Conservation (phyloP, 2,329 filamentous ascomycete genomes). For the Phialophora expanda region DNA sequence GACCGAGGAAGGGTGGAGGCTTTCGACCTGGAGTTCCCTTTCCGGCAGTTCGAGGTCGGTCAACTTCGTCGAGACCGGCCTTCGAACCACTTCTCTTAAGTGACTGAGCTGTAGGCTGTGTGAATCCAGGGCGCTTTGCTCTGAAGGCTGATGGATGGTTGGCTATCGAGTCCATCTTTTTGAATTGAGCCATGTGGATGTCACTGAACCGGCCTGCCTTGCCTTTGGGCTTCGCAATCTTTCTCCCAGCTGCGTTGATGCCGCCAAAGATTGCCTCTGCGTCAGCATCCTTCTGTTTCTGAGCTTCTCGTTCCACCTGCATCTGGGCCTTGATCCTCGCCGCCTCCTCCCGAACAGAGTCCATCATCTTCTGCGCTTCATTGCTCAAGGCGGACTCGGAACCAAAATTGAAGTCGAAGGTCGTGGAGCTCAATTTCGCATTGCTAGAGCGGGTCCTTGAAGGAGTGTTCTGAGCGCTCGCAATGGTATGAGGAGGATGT, state of each 20-base stretch:
- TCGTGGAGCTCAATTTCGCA: conserved; percentile 45
- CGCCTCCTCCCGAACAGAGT: conserved; percentile 73
- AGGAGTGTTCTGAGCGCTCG: conserved; percentile 47
- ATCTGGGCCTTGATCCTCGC: conserved; percentile 73
- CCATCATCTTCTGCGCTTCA: conserved; percentile 63
- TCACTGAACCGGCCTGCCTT: conserved; percentile 81
- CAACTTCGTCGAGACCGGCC: conserved; percentile 67
- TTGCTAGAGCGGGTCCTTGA: conserved; percentile 39
- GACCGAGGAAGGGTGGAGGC: conserved; percentile 42
- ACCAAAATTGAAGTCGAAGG: conserved; percentile 54
- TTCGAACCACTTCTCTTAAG: conserved; percentile 64
- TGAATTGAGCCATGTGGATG: conserved; percentile 84
- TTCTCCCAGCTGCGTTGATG: conserved; percentile 58
- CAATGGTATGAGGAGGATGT: conserved; percentile 32
- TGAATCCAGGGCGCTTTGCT: conserved; percentile 51
- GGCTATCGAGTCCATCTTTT: conserved; percentile 97
- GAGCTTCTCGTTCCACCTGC: conserved; percentile 64
- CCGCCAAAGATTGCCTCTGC: conserved; percentile 49
- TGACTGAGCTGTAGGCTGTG: conserved; percentile 48
- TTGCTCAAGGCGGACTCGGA: conserved; percentile 52
- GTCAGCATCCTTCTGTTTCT: conserved; percentile 56
- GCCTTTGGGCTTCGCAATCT: conserved; percentile 79
- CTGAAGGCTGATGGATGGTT: conserved; percentile 78
- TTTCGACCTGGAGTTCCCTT: conserved; percentile 49
- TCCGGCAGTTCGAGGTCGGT: conserved; percentile 43